Base-by-base conservation (phyloP, 306 rosid species). In the Malus fusca region DNA sequence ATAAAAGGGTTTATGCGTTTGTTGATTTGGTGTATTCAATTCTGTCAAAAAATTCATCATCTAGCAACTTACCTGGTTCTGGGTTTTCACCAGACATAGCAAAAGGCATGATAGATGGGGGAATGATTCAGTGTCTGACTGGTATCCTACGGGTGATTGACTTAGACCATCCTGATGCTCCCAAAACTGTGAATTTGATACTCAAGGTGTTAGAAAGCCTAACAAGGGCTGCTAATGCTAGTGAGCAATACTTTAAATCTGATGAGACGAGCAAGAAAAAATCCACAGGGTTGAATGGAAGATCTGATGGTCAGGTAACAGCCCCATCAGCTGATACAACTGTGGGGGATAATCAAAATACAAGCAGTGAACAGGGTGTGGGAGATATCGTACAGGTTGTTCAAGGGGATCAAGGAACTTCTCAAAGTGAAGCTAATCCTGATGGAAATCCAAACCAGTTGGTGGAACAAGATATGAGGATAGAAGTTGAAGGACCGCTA, bases 91-190 rank as follows among this genome's bases (percentile, higher is more conserved):
- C 97, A 15, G 99, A 95, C 77, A 89, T 95, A 69, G 99, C 99
- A 66, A 95, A 89, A 88, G 90, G 96, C 86, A 90, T 96, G 98
- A 96, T 96, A 63, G 99, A 92, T 73, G 97, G 96, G 56, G 99
- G 98, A 75, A 88, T 92, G 79, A 90, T 96, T 85, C 92, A 81
- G 78, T 90, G 97, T 82, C 78, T 96, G 25, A 96, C 99, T 69
- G 81, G 87, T 53, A 92, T 90, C 77, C 84, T 96, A 65, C 91
- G 89, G 86, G 96, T 96, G 85, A 85, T 96, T 79, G 99, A 96
- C 86, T 84, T 96, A 89, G 99, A 96, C 82, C 98, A 96, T 85
- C 97, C 99, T 28, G 98, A 96, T 78, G 93, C 97, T 75, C 93
- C 96, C 71, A 96, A 96, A 88, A 83, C 87, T 83, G 98, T 85